Percentiles rank a stretch among this genome's conserved stretches.
phyloP scores from a whole-genome alignment of 768 basidiomycete species.

The Mycena rosella region DNA sequence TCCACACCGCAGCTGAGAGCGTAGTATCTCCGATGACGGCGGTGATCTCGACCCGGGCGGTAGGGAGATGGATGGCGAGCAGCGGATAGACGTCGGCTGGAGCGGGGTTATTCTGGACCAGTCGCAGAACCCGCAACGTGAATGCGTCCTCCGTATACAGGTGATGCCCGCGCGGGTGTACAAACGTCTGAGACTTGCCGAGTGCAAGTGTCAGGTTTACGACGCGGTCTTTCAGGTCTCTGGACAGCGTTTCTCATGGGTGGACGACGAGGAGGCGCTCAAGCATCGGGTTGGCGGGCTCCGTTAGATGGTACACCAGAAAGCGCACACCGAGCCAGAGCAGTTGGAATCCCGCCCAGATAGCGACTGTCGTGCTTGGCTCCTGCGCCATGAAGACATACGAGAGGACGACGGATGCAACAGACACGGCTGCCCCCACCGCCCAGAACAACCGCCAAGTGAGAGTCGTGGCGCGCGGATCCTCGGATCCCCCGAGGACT shows the following conservation, averaged over 20 bases:
- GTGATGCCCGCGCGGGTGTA: not conserved
- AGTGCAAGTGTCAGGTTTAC: not conserved
- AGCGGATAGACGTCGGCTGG: no score
- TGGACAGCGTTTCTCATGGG: not conserved
- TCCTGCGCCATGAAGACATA: not conserved
- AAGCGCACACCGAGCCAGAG: constrained; percentile 41
- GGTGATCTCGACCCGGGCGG: no score
- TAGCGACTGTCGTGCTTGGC: constrained; percentile 5
- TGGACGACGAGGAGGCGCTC: not conserved
- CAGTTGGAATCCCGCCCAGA: constrained; percentile 42
- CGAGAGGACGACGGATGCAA: not conserved
- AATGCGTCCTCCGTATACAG: not conserved
- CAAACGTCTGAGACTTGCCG: not conserved
- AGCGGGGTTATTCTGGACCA: not conserved
- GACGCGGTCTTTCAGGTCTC: not conserved
- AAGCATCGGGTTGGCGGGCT: constrained; percentile 18
- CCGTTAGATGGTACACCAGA: constrained; percentile 38
- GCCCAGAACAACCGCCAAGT: not conserved
- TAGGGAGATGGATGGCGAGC: no score
- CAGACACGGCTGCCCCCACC: not conserved
- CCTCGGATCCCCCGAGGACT: not conserved
- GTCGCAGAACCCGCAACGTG: not conserved
- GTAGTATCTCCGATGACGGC: no score
- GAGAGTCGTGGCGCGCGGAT: not conserved
- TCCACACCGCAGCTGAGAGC: no score